Conservation (phyloP, 2,329 filamentous ascomycete genomes). For the Verticillium nubilum region DNA sequence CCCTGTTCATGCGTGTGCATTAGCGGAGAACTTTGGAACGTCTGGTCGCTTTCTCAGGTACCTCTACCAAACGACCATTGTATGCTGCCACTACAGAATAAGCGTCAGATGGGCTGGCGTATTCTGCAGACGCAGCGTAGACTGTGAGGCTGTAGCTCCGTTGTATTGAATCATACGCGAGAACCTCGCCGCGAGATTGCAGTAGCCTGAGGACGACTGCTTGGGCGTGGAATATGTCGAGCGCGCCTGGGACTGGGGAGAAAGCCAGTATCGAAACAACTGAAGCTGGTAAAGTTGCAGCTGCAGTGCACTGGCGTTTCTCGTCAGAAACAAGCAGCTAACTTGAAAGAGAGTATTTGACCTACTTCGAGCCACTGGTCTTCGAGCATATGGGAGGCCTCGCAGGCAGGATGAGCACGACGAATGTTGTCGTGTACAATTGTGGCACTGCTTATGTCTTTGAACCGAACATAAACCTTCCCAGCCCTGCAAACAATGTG, state of each 20-base stretch:
- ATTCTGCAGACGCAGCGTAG: slow-evolving; percentile 5
- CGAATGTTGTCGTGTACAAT: slow-evolving; percentile 41
- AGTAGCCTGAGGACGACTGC: neutral
- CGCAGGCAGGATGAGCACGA: slow-evolving; percentile 39
- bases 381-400: slow-evolving; percentile 36
- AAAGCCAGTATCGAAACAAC: neutral
- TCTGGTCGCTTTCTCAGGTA: neutral
- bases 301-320: neutral
- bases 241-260: neutral
- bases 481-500: slow-evolving; percentile 26
- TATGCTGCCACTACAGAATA: slow-evolving; percentile 2
- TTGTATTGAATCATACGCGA: slow-evolving; percentile 2
- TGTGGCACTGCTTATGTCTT: slow-evolving; percentile 55
- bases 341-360: neutral
- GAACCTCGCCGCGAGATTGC: slow-evolving; percentile 1
- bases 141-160: neutral
- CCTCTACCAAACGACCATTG: slow-evolving; percentile 9
- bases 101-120: slow-evolving; percentile 2
- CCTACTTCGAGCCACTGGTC: slow-evolving; percentile 36
- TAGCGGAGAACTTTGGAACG: neutral
- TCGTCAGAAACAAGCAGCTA: neutral
- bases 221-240: neutral
- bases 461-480: slow-evolving; percentile 49
- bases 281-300: neutral
- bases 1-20: neutral